A percentile compares a stretch with the other conserved stretches of the same genome.
These are phyloP conservation scores for Biscogniauxia marginata DNA, from an alignment of 2,329 filamentous ascomycete species.

Conservation along the genomic window DNA sequence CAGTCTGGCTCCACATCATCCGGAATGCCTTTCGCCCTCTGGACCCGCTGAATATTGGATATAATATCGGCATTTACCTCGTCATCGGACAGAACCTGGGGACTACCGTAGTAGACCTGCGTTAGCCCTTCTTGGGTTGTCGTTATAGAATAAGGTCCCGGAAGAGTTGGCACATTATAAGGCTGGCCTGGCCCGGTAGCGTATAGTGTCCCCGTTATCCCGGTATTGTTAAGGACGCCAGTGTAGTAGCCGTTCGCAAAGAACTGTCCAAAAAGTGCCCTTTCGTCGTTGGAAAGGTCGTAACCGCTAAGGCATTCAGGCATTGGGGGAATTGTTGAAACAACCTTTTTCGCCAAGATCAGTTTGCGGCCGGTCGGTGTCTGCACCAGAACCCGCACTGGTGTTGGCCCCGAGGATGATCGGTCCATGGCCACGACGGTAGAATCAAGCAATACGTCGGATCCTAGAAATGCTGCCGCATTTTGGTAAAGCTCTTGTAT, in stretches of 20 bases:
- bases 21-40: background rate
- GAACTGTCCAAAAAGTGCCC: conserved; percentile 37
- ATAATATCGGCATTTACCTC: conserved; percentile 11
- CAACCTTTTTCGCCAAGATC: conserved; percentile 39
- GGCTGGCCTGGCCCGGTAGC: background rate
- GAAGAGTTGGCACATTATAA: conserved; percentile 7
- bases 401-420: conserved; percentile 9
- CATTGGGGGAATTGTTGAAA: conserved; percentile 42
- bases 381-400: conserved; percentile 26
- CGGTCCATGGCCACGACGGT: conserved; percentile 9
- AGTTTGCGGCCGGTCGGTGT: conserved; percentile 31
- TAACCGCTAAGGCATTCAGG: conserved; percentile 35
- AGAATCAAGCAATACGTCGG: conserved; percentile 9
- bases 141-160: background rate
- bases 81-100: conserved; percentile 1
- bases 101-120: conserved; percentile 11
- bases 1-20: conserved; percentile 5
- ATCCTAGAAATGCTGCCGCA: conserved; percentile 3
- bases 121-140: background rate
- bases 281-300: conserved; percentile 36
- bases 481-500: conserved; percentile 10
- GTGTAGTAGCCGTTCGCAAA: conserved; percentile 38
- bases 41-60: background rate
- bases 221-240: conserved; percentile 37
- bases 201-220: conserved; percentile 20